phyloP scores from a whole-genome alignment of 2,329 filamentous ascomycete genomes.

The Pestalotiopsis sp. region DNA sequence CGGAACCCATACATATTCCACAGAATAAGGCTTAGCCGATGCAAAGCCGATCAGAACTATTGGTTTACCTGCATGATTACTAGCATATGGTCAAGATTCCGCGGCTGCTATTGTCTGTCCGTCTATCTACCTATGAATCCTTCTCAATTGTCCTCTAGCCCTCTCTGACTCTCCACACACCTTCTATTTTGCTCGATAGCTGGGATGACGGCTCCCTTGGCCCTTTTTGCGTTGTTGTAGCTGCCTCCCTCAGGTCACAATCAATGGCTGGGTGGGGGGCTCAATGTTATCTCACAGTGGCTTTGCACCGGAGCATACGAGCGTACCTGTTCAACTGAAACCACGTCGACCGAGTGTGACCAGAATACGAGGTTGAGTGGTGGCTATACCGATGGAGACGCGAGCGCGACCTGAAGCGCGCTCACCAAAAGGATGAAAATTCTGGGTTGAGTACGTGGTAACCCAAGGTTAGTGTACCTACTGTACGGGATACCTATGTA shows the following conservation, averaged over 20 bases:
- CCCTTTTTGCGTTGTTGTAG: neutral
- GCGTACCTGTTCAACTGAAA: neutral
- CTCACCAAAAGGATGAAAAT: neutral
- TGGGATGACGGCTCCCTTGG: neutral
- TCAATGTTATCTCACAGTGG: too few relatives aligned
- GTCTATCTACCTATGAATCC: neutral
- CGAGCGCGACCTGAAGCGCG: neutral
- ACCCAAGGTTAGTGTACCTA: neutral
- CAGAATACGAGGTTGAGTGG: neutral
- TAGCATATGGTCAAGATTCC: too few relatives aligned
- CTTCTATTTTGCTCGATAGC: neutral
- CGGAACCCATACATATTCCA: neutral
- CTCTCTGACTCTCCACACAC: slow-evolving; percentile 15
- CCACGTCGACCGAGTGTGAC: neutral
- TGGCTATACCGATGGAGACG: too few relatives aligned
- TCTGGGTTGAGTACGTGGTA: neutral
- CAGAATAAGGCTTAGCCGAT: neutral
- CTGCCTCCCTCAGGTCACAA: neutral
- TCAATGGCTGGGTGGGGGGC: too few relatives aligned
- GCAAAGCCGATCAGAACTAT: neutral
- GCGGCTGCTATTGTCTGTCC: neutral
- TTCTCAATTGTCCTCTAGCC: neutral
- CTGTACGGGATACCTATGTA: neutral
- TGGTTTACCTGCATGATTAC: neutral
- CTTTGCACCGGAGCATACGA: neutral